Evolutionary conservation across 2,329 filamentous ascomycete genomes (phyloP).

Genomic region (Fusarium solani-melongenae): DNA sequence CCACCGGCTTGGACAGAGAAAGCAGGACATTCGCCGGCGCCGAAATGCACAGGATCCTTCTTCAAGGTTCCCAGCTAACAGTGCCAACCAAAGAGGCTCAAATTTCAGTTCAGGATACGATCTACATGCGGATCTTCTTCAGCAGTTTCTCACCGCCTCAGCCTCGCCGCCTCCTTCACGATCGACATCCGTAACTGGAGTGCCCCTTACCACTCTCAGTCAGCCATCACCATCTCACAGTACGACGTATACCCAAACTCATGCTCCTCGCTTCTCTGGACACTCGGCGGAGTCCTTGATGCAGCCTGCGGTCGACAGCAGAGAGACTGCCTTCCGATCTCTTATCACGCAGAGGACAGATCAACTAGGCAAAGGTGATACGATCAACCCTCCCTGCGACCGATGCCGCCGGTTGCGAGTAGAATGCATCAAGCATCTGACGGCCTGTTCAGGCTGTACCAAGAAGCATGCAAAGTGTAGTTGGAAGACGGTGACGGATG

Average conservation of each 20-base stretch:
- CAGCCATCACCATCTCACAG: conserved; percentile 44
- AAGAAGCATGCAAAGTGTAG: conserved; percentile 91
- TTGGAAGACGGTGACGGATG: conserved; percentile 83
- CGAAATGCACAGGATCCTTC: conserved; percentile 42
- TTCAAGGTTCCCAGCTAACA: conserved; percentile 51
- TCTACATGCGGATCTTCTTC: conserved; percentile 65
- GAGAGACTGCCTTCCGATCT: conserved; percentile 52
- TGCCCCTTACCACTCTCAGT: conserved; percentile 35
- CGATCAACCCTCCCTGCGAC: conserved; percentile 85
- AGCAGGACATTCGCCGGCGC: conserved; percentile 45
- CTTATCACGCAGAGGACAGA: conserved; percentile 83
- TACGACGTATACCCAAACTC: conserved; percentile 32
- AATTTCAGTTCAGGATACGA: conserved; percentile 54
- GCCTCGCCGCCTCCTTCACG: conserved; percentile 40
- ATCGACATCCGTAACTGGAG: conserved; percentile 43
- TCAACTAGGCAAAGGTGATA: conserved; percentile 76
- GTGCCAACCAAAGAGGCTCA: conserved; percentile 41
- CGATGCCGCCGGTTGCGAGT: conserved; percentile 83
- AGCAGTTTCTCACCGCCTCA: conserved; percentile 58
- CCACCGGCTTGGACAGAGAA: conserved; percentile 69
- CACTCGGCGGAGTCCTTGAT: conserved; percentile 43
- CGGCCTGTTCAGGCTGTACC: conserved; percentile 87
- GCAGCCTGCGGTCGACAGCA: conserved; percentile 38
- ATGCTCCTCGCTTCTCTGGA: conserved; percentile 23
- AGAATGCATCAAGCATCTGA: conserved; percentile 86